Conservation (phyloP, 2,329 filamentous ascomycete genomes). For the Truncatella angustata region DNA sequence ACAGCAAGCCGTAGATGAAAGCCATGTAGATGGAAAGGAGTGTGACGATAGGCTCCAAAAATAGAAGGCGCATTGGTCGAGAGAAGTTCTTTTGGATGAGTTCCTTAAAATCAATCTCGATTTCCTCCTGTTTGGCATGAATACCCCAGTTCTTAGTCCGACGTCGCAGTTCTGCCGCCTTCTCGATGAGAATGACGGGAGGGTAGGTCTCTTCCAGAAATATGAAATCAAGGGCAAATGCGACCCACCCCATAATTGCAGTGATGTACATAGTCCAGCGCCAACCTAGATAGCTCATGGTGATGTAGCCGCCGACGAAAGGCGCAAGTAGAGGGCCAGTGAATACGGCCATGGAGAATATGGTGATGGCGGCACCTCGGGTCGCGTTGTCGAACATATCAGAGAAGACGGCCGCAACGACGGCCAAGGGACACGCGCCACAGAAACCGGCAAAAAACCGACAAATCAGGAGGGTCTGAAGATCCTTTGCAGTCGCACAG, state of each 20-base stretch:
- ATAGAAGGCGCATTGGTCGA: slow-evolving; percentile 64
- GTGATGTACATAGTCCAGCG: slow-evolving; percentile 69
- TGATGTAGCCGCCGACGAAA: slow-evolving; percentile 68
- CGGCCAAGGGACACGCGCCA: slow-evolving; percentile 65
- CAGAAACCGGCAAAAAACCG: slow-evolving; percentile 75
- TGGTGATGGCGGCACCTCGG: slow-evolving; percentile 56
- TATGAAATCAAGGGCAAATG: slow-evolving; percentile 58
- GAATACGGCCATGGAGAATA: slow-evolving; percentile 64
- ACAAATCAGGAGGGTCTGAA: slow-evolving; percentile 68
- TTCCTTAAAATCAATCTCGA: slow-evolving; percentile 64
- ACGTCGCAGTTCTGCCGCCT: slow-evolving; percentile 60
- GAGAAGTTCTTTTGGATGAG: slow-evolving; percentile 65
- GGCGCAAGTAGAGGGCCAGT: slow-evolving; percentile 66
- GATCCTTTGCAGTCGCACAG: slow-evolving; percentile 62
- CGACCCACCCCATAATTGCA: slow-evolving; percentile 61
- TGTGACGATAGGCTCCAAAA: slow-evolving; percentile 68
- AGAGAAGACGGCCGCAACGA: slow-evolving; percentile 69
- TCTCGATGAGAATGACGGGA: slow-evolving; percentile 60
- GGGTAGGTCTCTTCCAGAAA: slow-evolving; percentile 71
- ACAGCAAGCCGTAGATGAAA: slow-evolving; percentile 72
- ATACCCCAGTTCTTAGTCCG: slow-evolving; percentile 69
- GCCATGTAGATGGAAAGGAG: slow-evolving; percentile 69
- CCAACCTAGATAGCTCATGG: slow-evolving; percentile 63
- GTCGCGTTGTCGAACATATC: slow-evolving; percentile 69
- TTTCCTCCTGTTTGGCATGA: slow-evolving; percentile 70